phyloP scores from a whole-genome alignment of 2,329 filamentous ascomycete species.

The Helminthosporium solani region DNA sequence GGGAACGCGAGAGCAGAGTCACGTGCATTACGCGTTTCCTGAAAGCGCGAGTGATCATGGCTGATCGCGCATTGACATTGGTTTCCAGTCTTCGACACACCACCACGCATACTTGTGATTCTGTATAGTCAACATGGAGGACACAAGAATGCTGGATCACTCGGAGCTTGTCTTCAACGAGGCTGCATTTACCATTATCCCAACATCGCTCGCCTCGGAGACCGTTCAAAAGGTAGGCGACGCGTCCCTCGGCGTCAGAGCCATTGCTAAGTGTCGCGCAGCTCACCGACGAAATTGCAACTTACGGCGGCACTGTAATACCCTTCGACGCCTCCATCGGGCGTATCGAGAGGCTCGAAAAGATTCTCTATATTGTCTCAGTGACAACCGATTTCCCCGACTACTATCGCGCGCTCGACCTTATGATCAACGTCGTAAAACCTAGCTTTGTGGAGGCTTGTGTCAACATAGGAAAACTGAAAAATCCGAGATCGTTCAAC shows the following conservation, averaged over 20 bases:
- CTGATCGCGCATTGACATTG: neutral
- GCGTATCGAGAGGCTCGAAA: conserved; percentile 42
- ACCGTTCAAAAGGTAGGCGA: conserved; percentile 28
- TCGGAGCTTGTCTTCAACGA: conserved; percentile 42
- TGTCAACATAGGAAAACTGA: conserved; percentile 66
- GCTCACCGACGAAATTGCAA: conserved; percentile 49
- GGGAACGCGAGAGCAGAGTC: too few relatives aligned
- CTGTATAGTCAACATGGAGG: conserved; percentile 28
- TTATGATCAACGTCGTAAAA: conserved; percentile 81
- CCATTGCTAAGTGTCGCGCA: conserved; percentile 33
- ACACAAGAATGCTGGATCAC: conserved; percentile 32
- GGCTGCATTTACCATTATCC: conserved; percentile 47
- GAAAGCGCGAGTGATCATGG: too few relatives aligned
- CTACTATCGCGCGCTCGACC: conserved; percentile 71
- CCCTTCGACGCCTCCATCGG: conserved; percentile 43
- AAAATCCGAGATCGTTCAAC: conserved; percentile 79
- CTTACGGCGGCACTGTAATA: conserved; percentile 52
- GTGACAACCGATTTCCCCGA: conserved; percentile 89
- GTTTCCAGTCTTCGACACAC: conserved; percentile 1
- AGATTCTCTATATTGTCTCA: conserved; percentile 67
- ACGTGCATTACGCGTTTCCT: too few relatives aligned
- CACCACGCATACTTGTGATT: neutral
- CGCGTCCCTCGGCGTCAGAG: conserved; percentile 14
- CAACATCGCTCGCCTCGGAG: conserved; percentile 38
- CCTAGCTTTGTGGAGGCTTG: conserved; percentile 77